Conservation (phyloP, 148 eudicot species). For the Beta vulgaris region DNA sequence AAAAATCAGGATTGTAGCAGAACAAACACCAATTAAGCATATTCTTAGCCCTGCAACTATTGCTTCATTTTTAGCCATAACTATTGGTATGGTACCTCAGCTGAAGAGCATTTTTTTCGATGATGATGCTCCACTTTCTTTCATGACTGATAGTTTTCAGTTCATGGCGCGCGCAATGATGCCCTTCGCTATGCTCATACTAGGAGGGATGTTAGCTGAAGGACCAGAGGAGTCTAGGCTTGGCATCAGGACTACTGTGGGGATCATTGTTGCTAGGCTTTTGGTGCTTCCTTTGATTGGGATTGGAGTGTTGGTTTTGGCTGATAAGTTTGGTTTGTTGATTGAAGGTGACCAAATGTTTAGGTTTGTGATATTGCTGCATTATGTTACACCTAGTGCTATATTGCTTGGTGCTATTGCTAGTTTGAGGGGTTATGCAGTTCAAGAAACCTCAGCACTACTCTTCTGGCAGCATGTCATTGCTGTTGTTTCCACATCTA, state of each 20-base stretch:
- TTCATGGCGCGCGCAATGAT: constrained; percentile 82
- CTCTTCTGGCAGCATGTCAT: constrained; percentile 86
- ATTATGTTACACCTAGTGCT: constrained; percentile 86
- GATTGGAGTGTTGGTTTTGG: constrained; percentile 54
- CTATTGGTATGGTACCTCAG: constrained; percentile 68
- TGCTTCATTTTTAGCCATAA: constrained; percentile 64
- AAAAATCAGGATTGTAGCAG: constrained; percentile 66
- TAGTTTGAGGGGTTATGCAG: constrained; percentile 88
- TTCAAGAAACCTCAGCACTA: constrained; percentile 78
- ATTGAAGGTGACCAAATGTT: constrained; percentile 67
- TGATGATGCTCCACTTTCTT: constrained; percentile 51
- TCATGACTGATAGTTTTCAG: constrained; percentile 58
- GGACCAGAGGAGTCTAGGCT: constrained; percentile 76
- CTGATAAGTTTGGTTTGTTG: constrained; percentile 44
- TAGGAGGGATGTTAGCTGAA: constrained; percentile 89
- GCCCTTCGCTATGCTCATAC: constrained; percentile 75
- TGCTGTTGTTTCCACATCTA: constrained; percentile 57
- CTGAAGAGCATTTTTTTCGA: constrained; percentile 57
- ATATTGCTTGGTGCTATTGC: constrained; percentile 93
- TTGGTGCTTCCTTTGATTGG: constrained; percentile 74
- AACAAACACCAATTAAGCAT: constrained; percentile 61
- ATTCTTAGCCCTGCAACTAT: constrained; percentile 79
- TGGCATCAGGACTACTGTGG: constrained; percentile 58
- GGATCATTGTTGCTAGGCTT: constrained; percentile 63
- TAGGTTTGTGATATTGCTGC: constrained; percentile 71